A percentile compares a stretch with the other conserved stretches of the same genome.
Conservation (phyloP, 257 asterid genomes). For the Agastache rugosa region DNA sequence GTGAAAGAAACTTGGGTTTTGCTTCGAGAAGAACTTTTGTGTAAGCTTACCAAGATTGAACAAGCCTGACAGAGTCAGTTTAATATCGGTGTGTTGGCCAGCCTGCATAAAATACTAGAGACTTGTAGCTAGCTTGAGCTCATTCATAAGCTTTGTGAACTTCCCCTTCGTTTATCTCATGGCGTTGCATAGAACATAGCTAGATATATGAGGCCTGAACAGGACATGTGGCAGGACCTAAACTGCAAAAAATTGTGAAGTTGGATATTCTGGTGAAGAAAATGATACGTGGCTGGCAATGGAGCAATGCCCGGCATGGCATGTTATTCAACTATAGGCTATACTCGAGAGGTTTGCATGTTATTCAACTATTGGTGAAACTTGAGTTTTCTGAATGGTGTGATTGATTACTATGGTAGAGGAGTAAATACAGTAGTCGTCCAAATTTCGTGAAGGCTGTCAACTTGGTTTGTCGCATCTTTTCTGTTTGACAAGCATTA, state of each 20-base stretch:
- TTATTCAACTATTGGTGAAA: constrained; percentile 12
- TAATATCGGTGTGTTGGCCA: background rate
- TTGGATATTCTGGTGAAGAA: background rate
- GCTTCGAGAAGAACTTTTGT: background rate
- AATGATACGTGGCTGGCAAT: no score
- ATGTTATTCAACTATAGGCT: constrained; percentile 1
- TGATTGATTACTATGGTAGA: background rate
- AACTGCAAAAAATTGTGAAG: background rate
- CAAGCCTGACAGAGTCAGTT: background rate
- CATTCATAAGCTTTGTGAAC: background rate
- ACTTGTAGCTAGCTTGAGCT: constrained; percentile 11
- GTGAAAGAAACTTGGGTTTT: constrained; percentile 15
- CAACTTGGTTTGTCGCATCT: background rate
- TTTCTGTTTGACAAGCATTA: constrained; percentile 12
- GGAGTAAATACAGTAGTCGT: background rate
- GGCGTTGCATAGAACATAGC: background rate
- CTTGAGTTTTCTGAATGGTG: background rate
- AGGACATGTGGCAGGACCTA: background rate
- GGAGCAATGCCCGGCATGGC: background rate
- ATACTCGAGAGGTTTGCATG: background rate
- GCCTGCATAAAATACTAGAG: background rate
- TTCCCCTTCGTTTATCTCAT: constrained; percentile 3
- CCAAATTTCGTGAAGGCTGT: background rate
- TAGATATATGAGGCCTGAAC: background rate
- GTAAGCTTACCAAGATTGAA: background rate